Evolutionary conservation across 345 rosid species (phyloP).

Genomic region (Streptanthus diversifolius): DNA sequence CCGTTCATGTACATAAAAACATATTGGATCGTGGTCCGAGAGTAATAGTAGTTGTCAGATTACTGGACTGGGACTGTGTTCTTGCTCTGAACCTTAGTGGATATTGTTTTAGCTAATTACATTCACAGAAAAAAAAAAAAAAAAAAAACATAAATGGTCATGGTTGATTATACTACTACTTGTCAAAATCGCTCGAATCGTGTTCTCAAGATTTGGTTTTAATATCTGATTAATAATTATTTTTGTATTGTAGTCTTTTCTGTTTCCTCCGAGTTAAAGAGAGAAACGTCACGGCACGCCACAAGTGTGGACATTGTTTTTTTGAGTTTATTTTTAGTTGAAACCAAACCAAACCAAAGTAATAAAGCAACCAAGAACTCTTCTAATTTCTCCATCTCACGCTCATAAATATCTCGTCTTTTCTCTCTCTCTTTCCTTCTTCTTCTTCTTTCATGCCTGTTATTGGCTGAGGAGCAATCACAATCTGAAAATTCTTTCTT

Average conservation of each 20-base stretch:
- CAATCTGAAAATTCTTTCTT: background rate
- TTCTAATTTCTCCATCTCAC: background rate
- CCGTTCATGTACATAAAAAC: constrained; percentile 21
- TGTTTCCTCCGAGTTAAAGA: background rate
- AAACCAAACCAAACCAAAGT: too few species aligned
- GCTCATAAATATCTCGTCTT: background rate
- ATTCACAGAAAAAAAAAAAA: background rate
- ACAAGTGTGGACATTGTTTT: constrained; percentile 34
- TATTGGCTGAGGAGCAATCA: constrained; percentile 2
- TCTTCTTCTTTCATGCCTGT: constrained; percentile 23
- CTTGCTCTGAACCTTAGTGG: background rate
- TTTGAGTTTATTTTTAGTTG: background rate
- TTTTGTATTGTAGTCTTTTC: background rate
- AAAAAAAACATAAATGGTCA: background rate
- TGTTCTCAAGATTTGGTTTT: background rate
- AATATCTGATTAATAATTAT: too few species aligned
- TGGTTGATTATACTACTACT: background rate
- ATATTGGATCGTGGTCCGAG: background rate
- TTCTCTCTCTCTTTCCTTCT: background rate
- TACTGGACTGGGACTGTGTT: background rate
- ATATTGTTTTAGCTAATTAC: constrained; percentile 19
- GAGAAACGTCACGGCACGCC: constrained; percentile 33
- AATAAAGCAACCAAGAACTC: constrained; percentile 10
- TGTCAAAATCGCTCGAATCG: background rate
- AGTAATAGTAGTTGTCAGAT: background rate